These are phyloP conservation scores for Aquilaria malaccensis DNA, from an alignment of 345 rosid species.

Conservation along the genomic window DNA sequence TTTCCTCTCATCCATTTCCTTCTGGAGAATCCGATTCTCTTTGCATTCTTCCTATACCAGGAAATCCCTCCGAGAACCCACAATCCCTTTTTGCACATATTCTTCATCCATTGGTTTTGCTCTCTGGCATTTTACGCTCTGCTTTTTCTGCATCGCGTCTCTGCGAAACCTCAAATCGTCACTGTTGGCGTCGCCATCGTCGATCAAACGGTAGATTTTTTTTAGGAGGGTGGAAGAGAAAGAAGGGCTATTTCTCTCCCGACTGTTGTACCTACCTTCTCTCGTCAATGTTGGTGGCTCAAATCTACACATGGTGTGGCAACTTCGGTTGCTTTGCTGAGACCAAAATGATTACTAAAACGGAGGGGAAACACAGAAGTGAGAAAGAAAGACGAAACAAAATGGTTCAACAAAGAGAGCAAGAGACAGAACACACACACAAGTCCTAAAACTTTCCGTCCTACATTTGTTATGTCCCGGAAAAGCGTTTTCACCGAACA, in stretches of 20 bases:
- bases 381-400: neutral
- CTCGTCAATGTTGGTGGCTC: constrained; percentile 19
- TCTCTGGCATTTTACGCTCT: constrained; percentile 24
- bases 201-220: constrained; percentile 73
- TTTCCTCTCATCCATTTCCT: constrained; percentile 3
- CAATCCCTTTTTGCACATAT: constrained; percentile 13
- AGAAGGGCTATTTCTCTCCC: constrained; percentile 40
- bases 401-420: neutral
- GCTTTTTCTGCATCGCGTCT: constrained; percentile 24
- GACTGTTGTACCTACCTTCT: constrained; percentile 13
- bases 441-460: too few relatives aligned
- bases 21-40: constrained; percentile 21
- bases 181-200: constrained; percentile 27
- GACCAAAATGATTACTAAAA: neutral
- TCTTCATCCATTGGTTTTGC: constrained; percentile 24
- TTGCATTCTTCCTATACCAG: constrained; percentile 42
- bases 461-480: too few relatives aligned
- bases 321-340: neutral
- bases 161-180: constrained; percentile 26
- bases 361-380: neutral
- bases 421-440: neutral
- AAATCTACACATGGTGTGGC: constrained; percentile 23
- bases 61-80: constrained; percentile 28
- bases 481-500: too few relatives aligned
- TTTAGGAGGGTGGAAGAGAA: constrained; percentile 83